Evolutionary conservation across 1,284 basidiomycete species (phyloP).

Genomic region (Amylostereum chailletii): DNA sequence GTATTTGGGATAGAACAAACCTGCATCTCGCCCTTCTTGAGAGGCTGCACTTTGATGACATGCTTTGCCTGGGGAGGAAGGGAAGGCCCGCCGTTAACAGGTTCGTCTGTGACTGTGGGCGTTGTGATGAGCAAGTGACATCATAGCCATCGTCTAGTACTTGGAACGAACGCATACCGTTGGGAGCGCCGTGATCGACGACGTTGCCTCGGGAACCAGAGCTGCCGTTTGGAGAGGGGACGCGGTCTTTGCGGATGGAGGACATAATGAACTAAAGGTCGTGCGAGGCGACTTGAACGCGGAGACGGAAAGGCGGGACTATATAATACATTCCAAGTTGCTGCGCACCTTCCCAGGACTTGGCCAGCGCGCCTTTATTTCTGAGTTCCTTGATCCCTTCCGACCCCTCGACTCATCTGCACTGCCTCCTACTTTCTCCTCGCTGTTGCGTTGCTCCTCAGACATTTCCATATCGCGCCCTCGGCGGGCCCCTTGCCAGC

Average conservation of each 20-base stretch:
- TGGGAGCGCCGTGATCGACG: slow-evolving; percentile 65
- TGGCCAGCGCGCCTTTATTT: no score
- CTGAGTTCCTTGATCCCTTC: no score
- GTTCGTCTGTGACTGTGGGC: slow-evolving; percentile 48
- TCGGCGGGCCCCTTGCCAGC: no score
- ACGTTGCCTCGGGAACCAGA: slow-evolving; percentile 49
- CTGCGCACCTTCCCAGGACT: no score
- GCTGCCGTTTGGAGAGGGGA: slow-evolving; percentile 18
- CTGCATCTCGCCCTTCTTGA: slow-evolving; percentile 83
- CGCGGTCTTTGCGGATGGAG: slow-evolving; percentile 18
- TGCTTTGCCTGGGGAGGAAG: slow-evolving; percentile 11
- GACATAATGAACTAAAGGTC: not conserved
- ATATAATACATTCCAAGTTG: no score
- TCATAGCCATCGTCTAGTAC: slow-evolving; percentile 10
- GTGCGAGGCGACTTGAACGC: not conserved
- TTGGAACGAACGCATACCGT: slow-evolving; percentile 36
- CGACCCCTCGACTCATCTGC: no score
- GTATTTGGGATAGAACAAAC: slow-evolving; percentile 25
- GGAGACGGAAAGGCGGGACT: no score
- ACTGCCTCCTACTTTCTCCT: no score
- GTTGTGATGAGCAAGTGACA: slow-evolving; percentile 3
- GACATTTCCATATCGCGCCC: no score
- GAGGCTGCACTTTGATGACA: slow-evolving; percentile 67
- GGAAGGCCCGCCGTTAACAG: slow-evolving; percentile 11
- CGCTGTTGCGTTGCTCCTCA: no score